These are phyloP conservation scores for Mucor sp. DNA, from an alignment of 371 early-diverging fungal genomes.

Conservation along the genomic window DNA sequence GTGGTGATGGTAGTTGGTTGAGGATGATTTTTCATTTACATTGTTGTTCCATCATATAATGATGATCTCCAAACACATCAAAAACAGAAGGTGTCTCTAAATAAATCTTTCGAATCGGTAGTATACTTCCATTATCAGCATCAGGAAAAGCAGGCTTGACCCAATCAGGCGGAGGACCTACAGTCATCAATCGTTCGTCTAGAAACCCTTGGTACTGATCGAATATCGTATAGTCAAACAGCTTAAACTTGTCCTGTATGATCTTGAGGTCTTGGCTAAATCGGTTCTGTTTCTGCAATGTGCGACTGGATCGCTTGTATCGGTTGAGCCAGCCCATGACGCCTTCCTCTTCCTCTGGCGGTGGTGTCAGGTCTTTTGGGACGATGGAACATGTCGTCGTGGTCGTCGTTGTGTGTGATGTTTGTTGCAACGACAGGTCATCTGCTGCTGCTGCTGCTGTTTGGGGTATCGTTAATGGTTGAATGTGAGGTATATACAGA, in stretches of 20 bases:
- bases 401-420: not conserved
- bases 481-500: slow-evolving; percentile 39
- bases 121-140: slow-evolving; percentile 23
- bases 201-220: slow-evolving; percentile 57
- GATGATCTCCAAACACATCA: slow-evolving; percentile 11
- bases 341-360: slow-evolving; percentile 11
- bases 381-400: not conserved
- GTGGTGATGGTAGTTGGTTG: not conserved
- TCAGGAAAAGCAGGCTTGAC: slow-evolving; percentile 52
- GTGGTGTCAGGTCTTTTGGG: slow-evolving; percentile 13
- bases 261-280: slow-evolving; percentile 13
- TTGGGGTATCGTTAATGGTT: not conserved
- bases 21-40: slow-evolving; percentile 3
- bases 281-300: slow-evolving; percentile 1
- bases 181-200: slow-evolving; percentile 53
- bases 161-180: slow-evolving; percentile 63
- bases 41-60: slow-evolving; percentile 1
- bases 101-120: slow-evolving; percentile 19
- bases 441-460: not conserved
- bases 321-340: slow-evolving; percentile 22
- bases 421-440: not conserved
- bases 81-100: slow-evolving; percentile 12
- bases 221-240: slow-evolving; percentile 61
- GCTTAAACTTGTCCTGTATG: slow-evolving; percentile 48
- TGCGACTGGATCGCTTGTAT: not conserved